These are phyloP conservation scores for Eucalyptus decipiens DNA, from an alignment of 345 rosid species.

Conservation along the genomic window DNA sequence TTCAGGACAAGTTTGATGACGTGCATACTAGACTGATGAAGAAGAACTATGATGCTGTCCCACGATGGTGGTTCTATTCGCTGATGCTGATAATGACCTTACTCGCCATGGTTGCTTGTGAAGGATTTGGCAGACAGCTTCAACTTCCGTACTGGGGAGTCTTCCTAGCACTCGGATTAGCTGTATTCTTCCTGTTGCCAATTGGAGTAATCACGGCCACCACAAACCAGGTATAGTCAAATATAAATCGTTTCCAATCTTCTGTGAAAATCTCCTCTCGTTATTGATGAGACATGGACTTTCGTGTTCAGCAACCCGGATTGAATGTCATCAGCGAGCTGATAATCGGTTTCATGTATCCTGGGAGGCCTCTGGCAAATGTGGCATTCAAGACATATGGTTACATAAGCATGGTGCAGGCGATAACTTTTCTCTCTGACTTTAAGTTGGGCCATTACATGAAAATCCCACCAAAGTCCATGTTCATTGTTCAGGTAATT, in stretches of 20 bases:
- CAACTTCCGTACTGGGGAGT: slow-evolving; percentile 63
- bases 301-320: slow-evolving; percentile 22
- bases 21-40: slow-evolving; percentile 70
- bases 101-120: slow-evolving; percentile 25
- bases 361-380: slow-evolving; percentile 41
- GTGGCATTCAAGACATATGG: slow-evolving; percentile 42
- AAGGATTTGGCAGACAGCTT: slow-evolving; percentile 30
- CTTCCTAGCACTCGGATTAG: slow-evolving; percentile 16
- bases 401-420: slow-evolving; percentile 23
- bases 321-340: slow-evolving; percentile 38
- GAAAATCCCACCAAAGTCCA: slow-evolving; percentile 51
- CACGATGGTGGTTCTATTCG: slow-evolving; percentile 37
- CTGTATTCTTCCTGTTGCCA: slow-evolving; percentile 33
- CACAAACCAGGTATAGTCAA: slow-evolving; percentile 25
- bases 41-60: slow-evolving; percentile 35
- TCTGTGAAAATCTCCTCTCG: neutral
- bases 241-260: neutral
- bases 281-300: neutral
- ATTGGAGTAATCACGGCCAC: slow-evolving; percentile 42
- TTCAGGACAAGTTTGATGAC: slow-evolving; percentile 21
- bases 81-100: slow-evolving; percentile 7
- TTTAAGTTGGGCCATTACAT: slow-evolving; percentile 53
- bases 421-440: slow-evolving; percentile 31
- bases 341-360: slow-evolving; percentile 44
- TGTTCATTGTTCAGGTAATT: slow-evolving; percentile 42